Percentiles rank a stretch among this genome's conserved stretches.
Evolutionary conservation across 73 alveolate species (phyloP).

Genomic region (Paramecium sexaurelia): DNA sequence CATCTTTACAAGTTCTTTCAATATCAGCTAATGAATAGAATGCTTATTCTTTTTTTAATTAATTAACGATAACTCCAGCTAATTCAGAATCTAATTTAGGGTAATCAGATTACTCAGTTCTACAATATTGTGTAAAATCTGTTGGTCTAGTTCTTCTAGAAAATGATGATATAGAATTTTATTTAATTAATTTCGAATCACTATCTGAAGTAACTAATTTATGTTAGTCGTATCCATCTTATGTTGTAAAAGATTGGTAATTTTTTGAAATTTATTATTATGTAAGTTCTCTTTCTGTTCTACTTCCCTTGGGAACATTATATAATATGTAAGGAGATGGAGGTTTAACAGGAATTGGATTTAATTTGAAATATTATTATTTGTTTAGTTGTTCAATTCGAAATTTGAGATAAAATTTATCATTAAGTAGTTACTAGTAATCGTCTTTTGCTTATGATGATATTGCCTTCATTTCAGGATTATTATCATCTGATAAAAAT

Average conservation of each 20-base stretch:
- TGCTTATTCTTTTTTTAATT: not conserved
- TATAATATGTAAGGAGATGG: not conserved
- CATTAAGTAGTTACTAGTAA: not conserved
- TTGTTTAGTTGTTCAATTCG: slow-evolving; percentile 13
- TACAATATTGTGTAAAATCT: not conserved
- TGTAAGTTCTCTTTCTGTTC: slow-evolving; percentile 27
- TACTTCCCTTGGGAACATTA: not conserved
- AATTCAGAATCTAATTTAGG: slow-evolving; percentile 26
- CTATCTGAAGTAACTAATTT: slow-evolving; percentile 17
- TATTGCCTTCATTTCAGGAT: not conserved
- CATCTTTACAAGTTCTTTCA: not conserved
- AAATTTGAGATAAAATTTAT: not conserved
- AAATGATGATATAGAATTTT: not conserved
- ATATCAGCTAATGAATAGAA: slow-evolving; percentile 14
- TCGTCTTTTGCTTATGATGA: not conserved
- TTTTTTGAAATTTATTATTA: not conserved
- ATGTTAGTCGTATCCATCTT: slow-evolving; percentile 20
- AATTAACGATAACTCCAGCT: slow-evolving; percentile 9
- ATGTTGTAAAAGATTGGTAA: not conserved
- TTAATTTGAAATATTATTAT: slow-evolving; percentile 1
- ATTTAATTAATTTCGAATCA: slow-evolving; percentile 12
- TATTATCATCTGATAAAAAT: not conserved
- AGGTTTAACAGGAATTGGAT: not conserved
- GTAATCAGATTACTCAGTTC: slow-evolving; percentile 11
- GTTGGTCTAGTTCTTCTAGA: not conserved